Evolutionary conservation across 306 rosid species (phyloP).

Genomic region (Cicer bijugum): DNA sequence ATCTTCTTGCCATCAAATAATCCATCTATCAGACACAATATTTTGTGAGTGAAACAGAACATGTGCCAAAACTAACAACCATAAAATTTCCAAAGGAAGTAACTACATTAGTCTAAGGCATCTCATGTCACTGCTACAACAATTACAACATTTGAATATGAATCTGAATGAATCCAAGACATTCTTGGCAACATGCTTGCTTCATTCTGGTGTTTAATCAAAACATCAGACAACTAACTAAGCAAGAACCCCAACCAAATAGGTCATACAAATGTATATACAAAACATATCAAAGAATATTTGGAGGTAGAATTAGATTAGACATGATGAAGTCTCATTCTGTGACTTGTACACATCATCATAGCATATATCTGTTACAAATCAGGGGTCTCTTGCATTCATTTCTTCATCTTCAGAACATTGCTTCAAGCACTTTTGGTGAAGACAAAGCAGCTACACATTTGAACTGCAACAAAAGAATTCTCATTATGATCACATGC

Average conservation of each 20-base stretch:
- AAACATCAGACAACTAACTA: background rate
- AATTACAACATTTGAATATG: conserved; percentile 9
- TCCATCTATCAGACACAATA: too few relatives aligned
- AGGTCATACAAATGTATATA: conserved; percentile 53
- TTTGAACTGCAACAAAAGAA: conserved; percentile 62
- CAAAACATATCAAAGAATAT: conserved; percentile 47
- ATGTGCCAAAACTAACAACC: too few relatives aligned
- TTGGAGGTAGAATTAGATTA: conserved; percentile 47
- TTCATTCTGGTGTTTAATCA: conserved; percentile 21
- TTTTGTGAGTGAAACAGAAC: too few relatives aligned
- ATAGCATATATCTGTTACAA: conserved; percentile 29
- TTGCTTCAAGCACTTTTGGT: conserved; percentile 65
- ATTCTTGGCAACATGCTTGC: conserved; percentile 20
- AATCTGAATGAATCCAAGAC: background rate
- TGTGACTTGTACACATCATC: conserved; percentile 26
- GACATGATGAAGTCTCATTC: conserved; percentile 43
- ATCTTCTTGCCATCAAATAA: too few relatives aligned
- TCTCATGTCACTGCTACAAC: background rate
- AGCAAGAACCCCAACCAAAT: conserved; percentile 44
- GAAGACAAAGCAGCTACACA: conserved; percentile 75
- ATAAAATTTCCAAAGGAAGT: too few relatives aligned
- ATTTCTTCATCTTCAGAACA: conserved; percentile 51
- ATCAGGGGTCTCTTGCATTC: conserved; percentile 51
- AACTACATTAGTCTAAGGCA: background rate
- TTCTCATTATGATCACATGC: conserved; percentile 25